These are phyloP conservation scores for Kuraishia hungarica DNA, from an alignment of 805 yeast species.

Conservation along the genomic window DNA sequence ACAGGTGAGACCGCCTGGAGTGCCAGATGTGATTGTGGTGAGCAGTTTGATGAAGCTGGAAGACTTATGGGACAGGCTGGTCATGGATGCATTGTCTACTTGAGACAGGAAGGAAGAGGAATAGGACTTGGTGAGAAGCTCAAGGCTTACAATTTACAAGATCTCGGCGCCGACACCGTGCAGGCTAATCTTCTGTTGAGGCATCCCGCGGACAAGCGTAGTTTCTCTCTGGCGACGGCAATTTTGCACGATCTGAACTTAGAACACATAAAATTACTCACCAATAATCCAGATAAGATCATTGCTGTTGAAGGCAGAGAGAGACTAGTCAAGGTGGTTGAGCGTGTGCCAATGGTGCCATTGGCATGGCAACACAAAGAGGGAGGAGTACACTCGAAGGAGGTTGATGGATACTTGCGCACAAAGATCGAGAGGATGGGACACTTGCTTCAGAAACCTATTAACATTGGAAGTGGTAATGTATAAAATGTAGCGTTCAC, in stretches of 20 bases:
- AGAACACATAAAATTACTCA: slow-evolving; percentile 61
- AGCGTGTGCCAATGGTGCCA: slow-evolving; percentile 96
- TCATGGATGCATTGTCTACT: slow-evolving; percentile 88
- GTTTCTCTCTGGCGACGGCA: slow-evolving; percentile 90
- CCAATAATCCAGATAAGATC: slow-evolving; percentile 95
- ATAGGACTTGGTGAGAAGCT: slow-evolving; percentile 97
- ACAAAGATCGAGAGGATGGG: slow-evolving; percentile 98
- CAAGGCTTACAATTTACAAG: slow-evolving; percentile 95
- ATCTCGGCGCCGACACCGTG: slow-evolving; percentile 96
- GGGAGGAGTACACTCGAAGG: slow-evolving; percentile 70
- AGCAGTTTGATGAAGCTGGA: slow-evolving; percentile 97
- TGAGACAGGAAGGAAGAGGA: slow-evolving; percentile 98
- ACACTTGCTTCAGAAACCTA: slow-evolving; percentile 57
- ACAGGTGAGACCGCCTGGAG: slow-evolving; percentile 99
- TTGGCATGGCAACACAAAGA: slow-evolving; percentile 69
- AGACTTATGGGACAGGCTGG: slow-evolving; percentile 81
- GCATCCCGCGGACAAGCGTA: slow-evolving; percentile 98
- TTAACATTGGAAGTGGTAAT: slow-evolving; percentile 5
- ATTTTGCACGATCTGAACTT: slow-evolving; percentile 79
- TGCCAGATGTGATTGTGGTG: slow-evolving; percentile 99
- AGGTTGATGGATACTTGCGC: slow-evolving; percentile 86
- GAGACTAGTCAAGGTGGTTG: slow-evolving; percentile 63
- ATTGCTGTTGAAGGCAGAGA: slow-evolving; percentile 89
- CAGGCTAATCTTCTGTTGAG: slow-evolving; percentile 87
- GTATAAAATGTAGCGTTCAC: background rate